These are phyloP conservation scores for Leucocoprinus sp. DNA, from an alignment of 768 basidiomycete species.

Conservation along the genomic window DNA sequence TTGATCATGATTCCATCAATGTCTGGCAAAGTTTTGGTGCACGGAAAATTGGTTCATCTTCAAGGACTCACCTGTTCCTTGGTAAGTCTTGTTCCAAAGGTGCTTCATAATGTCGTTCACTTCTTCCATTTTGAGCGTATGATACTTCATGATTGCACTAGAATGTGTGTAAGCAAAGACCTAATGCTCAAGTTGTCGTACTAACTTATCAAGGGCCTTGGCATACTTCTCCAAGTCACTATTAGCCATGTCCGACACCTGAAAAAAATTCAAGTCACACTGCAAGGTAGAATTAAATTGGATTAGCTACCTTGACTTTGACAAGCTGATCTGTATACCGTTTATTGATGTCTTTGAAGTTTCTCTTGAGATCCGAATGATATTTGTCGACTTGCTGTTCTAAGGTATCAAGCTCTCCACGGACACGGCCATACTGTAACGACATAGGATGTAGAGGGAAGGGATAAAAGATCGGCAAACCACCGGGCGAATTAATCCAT, in stretches of 20 bases:
- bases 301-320: conserved; percentile 73
- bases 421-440: conserved; percentile 65
- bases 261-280: conserved; percentile 1
- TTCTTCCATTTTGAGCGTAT: conserved; percentile 96
- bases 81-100: conserved; percentile 98
- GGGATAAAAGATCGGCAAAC: not conserved
- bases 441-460: not conserved
- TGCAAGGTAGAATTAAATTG: not conserved
- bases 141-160: conserved; percentile 99
- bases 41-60: conserved; percentile 14
- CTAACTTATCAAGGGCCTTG: conserved; percentile 94
- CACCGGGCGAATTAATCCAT: conserved; percentile 13
- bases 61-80: conserved; percentile 86
- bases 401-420: conserved; percentile 74
- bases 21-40: conserved; percentile 41
- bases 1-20: conserved; percentile 96
- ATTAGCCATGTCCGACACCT: conserved; percentile 99
- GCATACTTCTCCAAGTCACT: conserved; percentile 96
- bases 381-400: conserved; percentile 56
- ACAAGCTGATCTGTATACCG: conserved; percentile 86
- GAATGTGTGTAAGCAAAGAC: conserved; percentile 1
- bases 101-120: conserved; percentile 97
- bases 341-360: conserved; percentile 77
- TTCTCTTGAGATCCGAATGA: conserved; percentile 66
- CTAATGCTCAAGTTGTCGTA: conserved; percentile 3